A percentile compares a stretch with the other conserved stretches of the same genome.
These are phyloP conservation scores for Arabidopsis thaliana DNA, from an alignment of 345 rosid genomes.

Conservation along the genomic window DNA sequence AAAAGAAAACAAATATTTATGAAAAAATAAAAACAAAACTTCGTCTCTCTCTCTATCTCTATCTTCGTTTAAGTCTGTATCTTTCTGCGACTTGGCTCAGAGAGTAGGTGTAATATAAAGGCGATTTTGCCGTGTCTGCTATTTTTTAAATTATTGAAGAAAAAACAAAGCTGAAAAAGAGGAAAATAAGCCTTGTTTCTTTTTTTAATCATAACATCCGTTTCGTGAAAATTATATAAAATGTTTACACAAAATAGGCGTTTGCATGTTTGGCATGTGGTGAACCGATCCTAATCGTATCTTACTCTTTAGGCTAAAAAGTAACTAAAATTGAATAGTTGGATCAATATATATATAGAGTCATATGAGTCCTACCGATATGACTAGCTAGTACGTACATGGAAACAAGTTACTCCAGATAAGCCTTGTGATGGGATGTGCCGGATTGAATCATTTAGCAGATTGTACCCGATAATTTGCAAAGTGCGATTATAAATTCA, in stretches of 20 bases:
- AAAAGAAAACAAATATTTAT: background rate
- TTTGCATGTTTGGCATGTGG: background rate
- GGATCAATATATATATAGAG: background rate
- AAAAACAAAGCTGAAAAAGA: background rate
- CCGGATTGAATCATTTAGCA: background rate
- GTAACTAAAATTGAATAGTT: background rate
- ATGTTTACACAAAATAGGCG: background rate
- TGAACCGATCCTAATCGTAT: background rate
- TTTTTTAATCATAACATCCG: background rate
- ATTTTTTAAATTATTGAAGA: background rate
- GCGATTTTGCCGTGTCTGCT: conserved; percentile 24
- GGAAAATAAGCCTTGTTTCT: background rate
- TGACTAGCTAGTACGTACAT: background rate
- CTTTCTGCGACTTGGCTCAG: conserved; percentile 18
- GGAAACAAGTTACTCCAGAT: background rate
- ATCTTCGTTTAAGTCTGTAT: conserved; percentile 3
- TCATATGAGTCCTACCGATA: background rate
- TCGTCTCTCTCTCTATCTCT: background rate
- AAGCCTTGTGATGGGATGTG: background rate
- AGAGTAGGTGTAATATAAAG: conserved; percentile 35
- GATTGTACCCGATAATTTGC: background rate
- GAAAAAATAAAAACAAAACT: too few relatives aligned
- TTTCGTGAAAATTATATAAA: background rate
- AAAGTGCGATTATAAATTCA: background rate
- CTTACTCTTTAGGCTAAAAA: background rate